These are phyloP conservation scores for Marsdenia floribunda DNA, from an alignment of 257 asterid species.

Conservation along the genomic window DNA sequence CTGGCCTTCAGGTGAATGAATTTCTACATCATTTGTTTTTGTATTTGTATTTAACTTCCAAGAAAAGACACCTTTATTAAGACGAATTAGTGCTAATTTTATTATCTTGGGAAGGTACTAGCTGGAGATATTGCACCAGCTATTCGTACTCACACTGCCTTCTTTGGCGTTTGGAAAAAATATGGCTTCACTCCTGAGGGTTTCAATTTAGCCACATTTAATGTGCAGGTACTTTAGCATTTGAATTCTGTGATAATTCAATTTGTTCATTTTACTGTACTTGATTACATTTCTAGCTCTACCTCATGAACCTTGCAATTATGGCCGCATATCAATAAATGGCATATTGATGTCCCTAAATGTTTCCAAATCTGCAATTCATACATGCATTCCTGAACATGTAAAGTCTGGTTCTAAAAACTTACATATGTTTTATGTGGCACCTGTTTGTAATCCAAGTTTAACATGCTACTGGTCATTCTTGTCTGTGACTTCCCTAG, in stretches of 20 bases:
- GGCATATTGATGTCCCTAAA: background rate
- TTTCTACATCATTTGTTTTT: slow-evolving; percentile 1
- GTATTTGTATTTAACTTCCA: background rate
- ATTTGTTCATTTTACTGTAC: slow-evolving; percentile 1
- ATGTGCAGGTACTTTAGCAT: slow-evolving; percentile 63
- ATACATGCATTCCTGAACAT: background rate
- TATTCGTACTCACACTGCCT: slow-evolving; percentile 86
- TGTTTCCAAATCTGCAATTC: background rate
- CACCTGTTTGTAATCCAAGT: background rate
- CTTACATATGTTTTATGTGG: background rate
- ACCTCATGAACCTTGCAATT: background rate
- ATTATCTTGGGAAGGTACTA: slow-evolving; percentile 63
- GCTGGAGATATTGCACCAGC: slow-evolving; percentile 99
- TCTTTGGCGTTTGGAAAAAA: slow-evolving; percentile 92
- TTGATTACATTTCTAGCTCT: background rate
- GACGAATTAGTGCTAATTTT: slow-evolving; percentile 22
- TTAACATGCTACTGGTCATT: background rate
- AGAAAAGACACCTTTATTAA: slow-evolving; percentile 10
- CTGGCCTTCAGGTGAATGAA: slow-evolving; percentile 87
- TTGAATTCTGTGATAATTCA: slow-evolving; percentile 12
- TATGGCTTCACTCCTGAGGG: slow-evolving; percentile 99
- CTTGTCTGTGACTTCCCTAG: background rate
- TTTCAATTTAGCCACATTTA: slow-evolving; percentile 84
- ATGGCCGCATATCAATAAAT: background rate
- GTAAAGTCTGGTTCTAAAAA: background rate